A percentile compares a stretch with the other conserved stretches of the same genome.
Evolutionary conservation across 768 basidiomycete genomes (phyloP).

Genomic region (Boletus pseudo-olivaceus): DNA sequence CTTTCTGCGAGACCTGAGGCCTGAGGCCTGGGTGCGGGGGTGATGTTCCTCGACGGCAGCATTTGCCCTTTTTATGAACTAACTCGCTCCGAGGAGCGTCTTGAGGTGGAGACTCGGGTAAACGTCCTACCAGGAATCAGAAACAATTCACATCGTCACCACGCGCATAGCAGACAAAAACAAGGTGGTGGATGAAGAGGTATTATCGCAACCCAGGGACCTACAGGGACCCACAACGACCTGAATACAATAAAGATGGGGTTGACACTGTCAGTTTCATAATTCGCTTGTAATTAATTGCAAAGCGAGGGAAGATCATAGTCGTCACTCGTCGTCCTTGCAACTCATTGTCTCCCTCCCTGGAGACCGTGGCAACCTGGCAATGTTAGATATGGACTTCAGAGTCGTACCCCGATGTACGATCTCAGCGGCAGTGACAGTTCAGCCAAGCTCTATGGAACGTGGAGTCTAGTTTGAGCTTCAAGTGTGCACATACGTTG

Average conservation of each 20-base stretch:
- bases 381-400: background rate
- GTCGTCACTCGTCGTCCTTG: constrained; percentile 1
- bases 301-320: background rate
- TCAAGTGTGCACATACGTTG: background rate
- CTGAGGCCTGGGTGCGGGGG: background rate
- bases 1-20: background rate
- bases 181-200: constrained; percentile 2
- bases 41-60: background rate
- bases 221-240: constrained; percentile 24
- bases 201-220: constrained; percentile 4
- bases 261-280: background rate
- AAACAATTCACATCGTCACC: constrained; percentile 12
- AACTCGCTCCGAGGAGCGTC: background rate
- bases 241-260: constrained; percentile 14
- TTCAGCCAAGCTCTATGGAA: background rate
- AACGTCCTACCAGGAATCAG: background rate
- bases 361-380: background rate
- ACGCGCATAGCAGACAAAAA: constrained; percentile 12
- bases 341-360: constrained; percentile 10
- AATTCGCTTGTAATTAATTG: background rate
- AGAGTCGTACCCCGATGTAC: background rate
- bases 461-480: background rate
- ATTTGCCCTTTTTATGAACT: constrained; percentile 16
- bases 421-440: background rate
- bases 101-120: constrained; percentile 3